Base-by-base conservation (phyloP, 1,284 basidiomycete genomes). In the Naganishia liquefaciens region DNA sequence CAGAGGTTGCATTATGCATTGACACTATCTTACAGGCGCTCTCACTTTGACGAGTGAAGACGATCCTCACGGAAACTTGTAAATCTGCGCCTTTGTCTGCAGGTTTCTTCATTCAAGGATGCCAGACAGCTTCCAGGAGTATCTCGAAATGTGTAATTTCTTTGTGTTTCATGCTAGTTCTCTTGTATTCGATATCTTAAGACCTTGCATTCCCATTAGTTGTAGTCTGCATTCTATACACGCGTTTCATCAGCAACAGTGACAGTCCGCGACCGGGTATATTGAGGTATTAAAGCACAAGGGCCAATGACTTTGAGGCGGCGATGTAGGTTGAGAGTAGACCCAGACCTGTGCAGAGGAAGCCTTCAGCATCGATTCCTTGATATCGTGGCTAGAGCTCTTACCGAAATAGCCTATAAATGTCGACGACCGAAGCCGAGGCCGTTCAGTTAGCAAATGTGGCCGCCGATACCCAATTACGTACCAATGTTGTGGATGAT, bases 401-500 rank as follows among this genome's bases (percentile, higher is more conserved):
- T 54, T 42, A 67, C 66, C 54, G 44, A 52, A 30, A 52, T 67
- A 67, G 7, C 61, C 54, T 55, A 42, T 7, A 37, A 30, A 28
- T 6, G 15, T 17, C 4, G 51, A 43, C 43, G 9, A 28, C 4
- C 40, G n/a, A 23, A 2, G 17, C 11, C 27, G 19, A 30, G 49
- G 49, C 2, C 33, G 2, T 40, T 40, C 37, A 54, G n/a, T 23
- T 13, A 13, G 23, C n/a, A 54, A 21, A 9, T 13, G 13, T 42
- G 19, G 21, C n/a, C 21, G 23, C 21, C 40, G n/a, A 11, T 15
- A 40, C 9, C n/a, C 5, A 17, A 6, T 21, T 4, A 44, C 54
- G 42, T 15, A 60, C 60, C 67, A 25, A 68, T 47, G 46, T 15
- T 30, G 33, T 63, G 62, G 17, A 64, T 42, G 43, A 65, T 17